phyloP scores from a whole-genome alignment of 2,329 filamentous ascomycete genomes.

The Ascochyta pisi region DNA sequence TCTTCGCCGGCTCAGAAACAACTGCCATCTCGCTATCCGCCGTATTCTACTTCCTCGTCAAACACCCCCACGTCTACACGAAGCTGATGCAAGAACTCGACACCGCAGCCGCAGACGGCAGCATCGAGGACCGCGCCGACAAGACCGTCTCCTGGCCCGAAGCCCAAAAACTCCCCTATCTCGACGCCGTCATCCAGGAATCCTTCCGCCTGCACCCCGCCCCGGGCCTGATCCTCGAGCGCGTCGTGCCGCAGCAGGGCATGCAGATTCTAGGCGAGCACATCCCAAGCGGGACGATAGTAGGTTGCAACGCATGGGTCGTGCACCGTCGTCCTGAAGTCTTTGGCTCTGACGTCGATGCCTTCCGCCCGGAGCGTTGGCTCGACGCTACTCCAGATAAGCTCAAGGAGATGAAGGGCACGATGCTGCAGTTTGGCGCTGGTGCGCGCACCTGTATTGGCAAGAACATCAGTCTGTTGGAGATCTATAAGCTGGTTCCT shows the following conservation, averaged over 20 bases:
- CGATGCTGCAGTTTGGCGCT: slow-evolving; percentile 77
- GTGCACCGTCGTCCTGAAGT: slow-evolving; percentile 72
- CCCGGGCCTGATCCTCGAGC: slow-evolving; percentile 74
- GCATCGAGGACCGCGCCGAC: slow-evolving; percentile 52
- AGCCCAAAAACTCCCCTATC: slow-evolving; percentile 73
- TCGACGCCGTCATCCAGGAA: slow-evolving; percentile 81
- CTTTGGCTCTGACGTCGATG: slow-evolving; percentile 72
- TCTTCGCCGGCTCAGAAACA: slow-evolving; percentile 77
- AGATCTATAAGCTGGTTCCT: slow-evolving; percentile 60
- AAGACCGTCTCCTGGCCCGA: slow-evolving; percentile 73
- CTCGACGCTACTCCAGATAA: slow-evolving; percentile 61
- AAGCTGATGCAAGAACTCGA: slow-evolving; percentile 70
- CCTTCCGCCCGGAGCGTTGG: slow-evolving; percentile 74
- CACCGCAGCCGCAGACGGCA: slow-evolving; percentile 60
- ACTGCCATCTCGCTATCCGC: slow-evolving; percentile 76
- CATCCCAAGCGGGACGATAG: slow-evolving; percentile 73
- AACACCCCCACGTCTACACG: slow-evolving; percentile 63
- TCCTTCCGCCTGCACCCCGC: slow-evolving; percentile 79
- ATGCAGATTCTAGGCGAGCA: slow-evolving; percentile 67
- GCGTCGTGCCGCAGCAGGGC: slow-evolving; percentile 71
- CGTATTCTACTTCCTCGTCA: slow-evolving; percentile 77
- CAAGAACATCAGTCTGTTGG: slow-evolving; percentile 58
- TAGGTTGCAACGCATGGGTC: slow-evolving; percentile 78
- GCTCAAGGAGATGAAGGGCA: slow-evolving; percentile 70
- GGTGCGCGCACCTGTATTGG: slow-evolving; percentile 73